Base-by-base conservation (phyloP, 139 green algal genomes). In the Chlamydomonas sphaeroides region DNA sequence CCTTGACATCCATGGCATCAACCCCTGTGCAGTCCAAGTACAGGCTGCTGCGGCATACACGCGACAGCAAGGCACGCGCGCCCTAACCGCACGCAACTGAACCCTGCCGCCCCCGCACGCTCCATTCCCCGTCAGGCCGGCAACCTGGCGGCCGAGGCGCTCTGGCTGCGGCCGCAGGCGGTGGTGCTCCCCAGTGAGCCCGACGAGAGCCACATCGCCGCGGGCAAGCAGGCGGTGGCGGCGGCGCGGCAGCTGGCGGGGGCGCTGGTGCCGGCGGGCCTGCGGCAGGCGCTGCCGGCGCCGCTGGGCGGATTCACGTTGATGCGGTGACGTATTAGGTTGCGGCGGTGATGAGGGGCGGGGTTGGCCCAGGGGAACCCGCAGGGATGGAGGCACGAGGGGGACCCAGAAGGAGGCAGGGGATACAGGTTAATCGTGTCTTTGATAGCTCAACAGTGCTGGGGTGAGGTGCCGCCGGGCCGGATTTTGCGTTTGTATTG, bases 141-240 rank as follows among this genome's bases (percentile, higher is more conserved):
- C 45, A 86, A 86, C 61, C n/a, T 38, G 41, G 80, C 80, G n/a
- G 80, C 80, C 2, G 41, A 66, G 57, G 32, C 35, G n/a, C 33
- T 77, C n/a, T 33, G 70, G 3, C 70, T 86, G 33, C 17, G 23
- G 21, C 11, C 57, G 17, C 15, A 81, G 77, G 85, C 85, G 41
- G 51, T 68, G 39, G 77, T 89, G n/a, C 48, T 87, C 49, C 78
- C 80, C 35, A 83, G 90, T 14, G 91, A 97, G 84, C 59, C 68
- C 0, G 95, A 97, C 42, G 95, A 98, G 88, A 87, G 90, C 0
- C 94, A 98, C 90, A 93, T 98, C 33, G 85, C 85, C 6, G 84
- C 84, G 21, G 88, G 76, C 61, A 94, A 90, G 72, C 48, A 88
- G 68, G 39, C 83, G 6, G 88, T 91, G 73, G 53, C 63, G 18